phyloP scores from a whole-genome alignment of 805 yeast species.

The Wickerhamiella hasegawae region DNA sequence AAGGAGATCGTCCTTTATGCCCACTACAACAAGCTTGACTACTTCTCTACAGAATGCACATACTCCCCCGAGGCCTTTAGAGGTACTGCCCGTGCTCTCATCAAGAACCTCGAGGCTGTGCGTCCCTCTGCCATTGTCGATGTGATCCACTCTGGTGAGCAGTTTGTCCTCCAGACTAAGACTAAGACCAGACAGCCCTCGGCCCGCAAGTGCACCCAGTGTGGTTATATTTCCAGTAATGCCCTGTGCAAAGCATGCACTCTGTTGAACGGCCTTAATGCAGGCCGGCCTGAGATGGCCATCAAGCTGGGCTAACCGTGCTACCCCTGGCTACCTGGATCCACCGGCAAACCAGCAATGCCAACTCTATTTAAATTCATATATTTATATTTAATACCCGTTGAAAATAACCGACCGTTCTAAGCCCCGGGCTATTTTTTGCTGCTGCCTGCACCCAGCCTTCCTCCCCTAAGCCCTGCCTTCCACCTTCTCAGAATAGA shows the following conservation, averaged over 20 bases:
- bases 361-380: no score
- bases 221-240: conserved; percentile 86
- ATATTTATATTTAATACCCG: no score
- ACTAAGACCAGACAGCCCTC: conserved; percentile 10
- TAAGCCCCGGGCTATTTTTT: no score
- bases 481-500: no score
- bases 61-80: conserved; percentile 98
- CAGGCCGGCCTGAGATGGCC: conserved; percentile 10
- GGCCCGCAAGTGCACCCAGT: conserved; percentile 48
- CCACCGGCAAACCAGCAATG: no score
- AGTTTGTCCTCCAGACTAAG: conserved; percentile 9
- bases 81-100: conserved; percentile 87
- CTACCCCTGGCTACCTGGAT: no score
- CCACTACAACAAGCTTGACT: conserved; percentile 86
- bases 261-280: conserved; percentile 68
- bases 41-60: conserved; percentile 92
- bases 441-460: no score
- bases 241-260: conserved; percentile 86
- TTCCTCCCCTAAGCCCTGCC: no score
- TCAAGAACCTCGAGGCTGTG: conserved; percentile 78
- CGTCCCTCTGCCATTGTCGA: conserved; percentile 90
- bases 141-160: conserved; percentile 84
- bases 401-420: no score
- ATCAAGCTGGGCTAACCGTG: no score
- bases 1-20: conserved; percentile 96